These are phyloP conservation scores for Paracorniculantispora psalliotae DNA, from an alignment of 2,329 filamentous ascomycete genomes.

Conservation along the genomic window DNA sequence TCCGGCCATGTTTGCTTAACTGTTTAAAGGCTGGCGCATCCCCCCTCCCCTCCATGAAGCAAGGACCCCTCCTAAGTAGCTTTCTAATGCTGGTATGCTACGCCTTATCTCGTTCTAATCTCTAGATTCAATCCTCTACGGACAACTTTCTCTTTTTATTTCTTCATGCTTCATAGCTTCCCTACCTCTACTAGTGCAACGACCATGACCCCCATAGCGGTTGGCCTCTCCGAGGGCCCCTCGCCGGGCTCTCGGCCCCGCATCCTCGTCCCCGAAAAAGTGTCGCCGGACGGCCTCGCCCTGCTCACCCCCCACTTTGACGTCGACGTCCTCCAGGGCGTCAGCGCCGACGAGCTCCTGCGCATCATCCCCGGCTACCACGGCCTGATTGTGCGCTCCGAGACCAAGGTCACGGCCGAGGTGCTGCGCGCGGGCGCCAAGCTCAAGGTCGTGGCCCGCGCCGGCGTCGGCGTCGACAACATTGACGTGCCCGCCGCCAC, in stretches of 20 bases:
- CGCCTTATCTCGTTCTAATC: neutral
- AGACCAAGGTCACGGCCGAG: conserved; percentile 70
- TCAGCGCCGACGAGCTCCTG: conserved; percentile 59
- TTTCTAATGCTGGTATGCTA: neutral
- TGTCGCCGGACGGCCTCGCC: conserved; percentile 72
- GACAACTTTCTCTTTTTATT: neutral
- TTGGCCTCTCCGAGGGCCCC: neutral
- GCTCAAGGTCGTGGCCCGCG: conserved; percentile 72
- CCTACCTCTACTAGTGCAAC: neutral
- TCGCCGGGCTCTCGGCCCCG: conserved; percentile 27
- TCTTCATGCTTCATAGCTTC: neutral
- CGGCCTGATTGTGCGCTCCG: conserved; percentile 73
- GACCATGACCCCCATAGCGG: conserved; percentile 20
- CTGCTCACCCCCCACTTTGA: conserved; percentile 62
- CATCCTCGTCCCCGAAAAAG: conserved; percentile 73
- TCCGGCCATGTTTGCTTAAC: neutral
- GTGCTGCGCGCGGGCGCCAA: conserved; percentile 63
- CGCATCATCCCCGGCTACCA: conserved; percentile 67
- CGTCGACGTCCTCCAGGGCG: conserved; percentile 61
- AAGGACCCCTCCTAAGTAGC: neutral
- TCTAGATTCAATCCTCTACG: too few relatives aligned
- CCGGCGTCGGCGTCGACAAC: conserved; percentile 79
- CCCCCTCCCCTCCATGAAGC: neutral
- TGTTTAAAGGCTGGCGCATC: neutral
- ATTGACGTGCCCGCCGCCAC: conserved; percentile 72